Conservation (phyloP, 164 flowering plant genomes). For the Paratinospora sagittata region DNA sequence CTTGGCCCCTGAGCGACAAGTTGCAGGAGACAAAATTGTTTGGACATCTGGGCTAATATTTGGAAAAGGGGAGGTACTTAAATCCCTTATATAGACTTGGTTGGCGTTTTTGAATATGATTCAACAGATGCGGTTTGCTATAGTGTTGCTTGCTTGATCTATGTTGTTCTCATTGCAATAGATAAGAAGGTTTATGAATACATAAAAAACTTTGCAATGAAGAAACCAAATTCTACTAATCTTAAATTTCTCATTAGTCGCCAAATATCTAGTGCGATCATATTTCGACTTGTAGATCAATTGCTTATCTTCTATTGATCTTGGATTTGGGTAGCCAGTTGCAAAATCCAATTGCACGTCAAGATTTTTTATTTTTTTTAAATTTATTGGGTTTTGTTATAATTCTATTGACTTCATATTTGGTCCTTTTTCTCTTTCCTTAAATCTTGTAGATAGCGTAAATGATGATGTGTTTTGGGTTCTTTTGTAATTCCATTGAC, state of each 20-base stretch:
- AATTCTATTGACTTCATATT: too few relatives aligned
- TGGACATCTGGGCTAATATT: constrained; percentile 95
- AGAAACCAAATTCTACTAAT: too few relatives aligned
- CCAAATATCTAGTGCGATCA: not conserved
- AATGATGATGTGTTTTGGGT: too few relatives aligned
- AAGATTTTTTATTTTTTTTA: too few relatives aligned
- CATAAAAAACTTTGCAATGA: too few relatives aligned
- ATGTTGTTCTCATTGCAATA: too few relatives aligned
- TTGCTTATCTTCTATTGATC: not conserved
- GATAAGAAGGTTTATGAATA: too few relatives aligned
- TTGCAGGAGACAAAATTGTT: constrained; percentile 35
- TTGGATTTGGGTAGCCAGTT: not conserved
- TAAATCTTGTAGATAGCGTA: too few relatives aligned
- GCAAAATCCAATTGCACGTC: not conserved
- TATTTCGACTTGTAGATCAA: not conserved
- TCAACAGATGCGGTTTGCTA: not conserved
- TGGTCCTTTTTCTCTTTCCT: too few relatives aligned
- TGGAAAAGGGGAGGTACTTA: constrained; percentile 79
- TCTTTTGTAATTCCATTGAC: too few relatives aligned
- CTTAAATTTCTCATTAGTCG: too few relatives aligned
- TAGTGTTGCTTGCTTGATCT: not conserved
- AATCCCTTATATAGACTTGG: not conserved
- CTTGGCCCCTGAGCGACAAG: constrained; percentile 63
- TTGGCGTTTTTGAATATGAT: not conserved
- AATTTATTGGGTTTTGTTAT: not conserved